Evolutionary conservation across 2,329 filamentous ascomycete genomes (phyloP), one percentile per base, ranked within the genome.

Genomic region (Ophiostoma himal-ulmi): DNA sequence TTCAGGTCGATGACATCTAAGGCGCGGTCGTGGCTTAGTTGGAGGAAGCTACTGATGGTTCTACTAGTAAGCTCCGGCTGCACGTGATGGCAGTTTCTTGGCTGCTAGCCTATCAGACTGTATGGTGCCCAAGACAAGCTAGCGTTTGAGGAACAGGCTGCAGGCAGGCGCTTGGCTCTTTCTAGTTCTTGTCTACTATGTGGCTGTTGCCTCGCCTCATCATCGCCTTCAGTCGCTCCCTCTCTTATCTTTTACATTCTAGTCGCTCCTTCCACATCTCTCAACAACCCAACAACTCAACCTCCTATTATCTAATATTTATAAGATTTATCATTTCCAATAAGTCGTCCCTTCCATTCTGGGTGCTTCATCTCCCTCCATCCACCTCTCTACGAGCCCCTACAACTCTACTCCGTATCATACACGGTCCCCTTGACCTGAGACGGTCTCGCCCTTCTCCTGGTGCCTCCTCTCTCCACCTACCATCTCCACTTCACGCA

Each of bases 391-490:
- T 30, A 57, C 22, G n/a, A 57, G 8, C 52, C 52, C 22, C 60
- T 37, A 36, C 60, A 4, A 39, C 36, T 13, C 34, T 39, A 14
- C 34, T 65, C 34, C 26, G 20, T 36, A 36, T 48, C 30, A 41
- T 39, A 67, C 36, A 17, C 20, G 17, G 36, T 22, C 37, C 37
- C 37, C 65, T 41, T 20, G 65, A 67, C 39, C 65, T 67, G 65
- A 67, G 65, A 67, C 65, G 65, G 65, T 67, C 65, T 67, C 65
- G 65, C 36, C 65, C 65, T 67, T 67, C 65, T 67, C 65, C 65
- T 67, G 36, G 65, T 48, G 37, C 37, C 65, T 41, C n/a, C 22
- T 67, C 65, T 48, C 37, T 48, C 65, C 65, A 48, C 65, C 64
- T 22, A 10, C n/a, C 39, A 26, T 44, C 65, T 44, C 37, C 57